Conservation (phyloP, 129 eudicot genomes). For the Rutidosis leptorrhynchoides region DNA sequence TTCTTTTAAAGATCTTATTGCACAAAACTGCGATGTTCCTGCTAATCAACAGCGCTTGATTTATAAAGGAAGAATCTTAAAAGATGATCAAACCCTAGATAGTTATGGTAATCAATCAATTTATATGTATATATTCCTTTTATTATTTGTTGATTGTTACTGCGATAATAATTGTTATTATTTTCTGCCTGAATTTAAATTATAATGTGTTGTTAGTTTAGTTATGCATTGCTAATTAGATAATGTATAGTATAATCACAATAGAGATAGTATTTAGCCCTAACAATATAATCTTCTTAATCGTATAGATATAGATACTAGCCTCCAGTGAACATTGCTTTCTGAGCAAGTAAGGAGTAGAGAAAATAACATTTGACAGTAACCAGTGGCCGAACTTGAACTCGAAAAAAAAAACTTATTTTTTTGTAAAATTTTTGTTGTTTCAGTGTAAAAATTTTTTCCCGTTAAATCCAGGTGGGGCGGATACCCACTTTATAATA, state of each 20-base stretch:
- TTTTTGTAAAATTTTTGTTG: no score
- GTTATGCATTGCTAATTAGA: conserved; percentile 13
- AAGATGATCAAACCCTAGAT: conserved; percentile 87
- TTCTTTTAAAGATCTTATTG: conserved; percentile 53
- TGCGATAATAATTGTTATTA: neutral
- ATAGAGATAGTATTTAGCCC: neutral
- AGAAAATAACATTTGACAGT: no score
- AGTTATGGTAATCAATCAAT: conserved; percentile 62
- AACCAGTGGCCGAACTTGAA: no score
- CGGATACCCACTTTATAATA: no score
- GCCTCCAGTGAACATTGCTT: neutral
- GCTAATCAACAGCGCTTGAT: conserved; percentile 82
- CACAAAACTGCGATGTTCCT: conserved; percentile 71
- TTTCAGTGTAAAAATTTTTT: no score
- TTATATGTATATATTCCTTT: neutral
- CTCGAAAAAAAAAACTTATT: no score
- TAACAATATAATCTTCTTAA: neutral
- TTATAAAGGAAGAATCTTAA: conserved; percentile 87
- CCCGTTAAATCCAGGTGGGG: no score
- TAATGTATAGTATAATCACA: neutral
- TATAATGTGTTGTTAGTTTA: neutral
- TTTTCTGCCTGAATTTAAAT: neutral
- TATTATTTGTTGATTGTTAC: neutral
- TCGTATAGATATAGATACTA: neutral
- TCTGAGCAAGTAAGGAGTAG: neutral